Evolutionary conservation across 495 filamentous ascomycete genomes (phyloP).

Genomic region (Podospora conica): DNA sequence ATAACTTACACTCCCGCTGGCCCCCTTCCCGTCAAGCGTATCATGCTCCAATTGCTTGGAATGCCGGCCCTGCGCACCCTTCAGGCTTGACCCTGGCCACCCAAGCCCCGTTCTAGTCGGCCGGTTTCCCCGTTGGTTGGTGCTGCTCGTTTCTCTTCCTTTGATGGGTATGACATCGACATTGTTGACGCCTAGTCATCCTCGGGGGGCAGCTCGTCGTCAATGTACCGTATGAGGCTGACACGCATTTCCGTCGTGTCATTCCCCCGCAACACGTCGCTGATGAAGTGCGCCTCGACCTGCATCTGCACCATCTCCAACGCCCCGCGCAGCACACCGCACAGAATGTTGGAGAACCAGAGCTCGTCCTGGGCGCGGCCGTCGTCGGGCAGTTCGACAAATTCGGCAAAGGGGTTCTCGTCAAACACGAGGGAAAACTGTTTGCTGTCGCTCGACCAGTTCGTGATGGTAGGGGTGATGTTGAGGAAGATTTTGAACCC

Average conservation of each 20-base stretch:
- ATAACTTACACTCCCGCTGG: background rate
- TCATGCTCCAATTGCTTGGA: background rate
- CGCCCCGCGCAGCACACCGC: slow-evolving; percentile 82
- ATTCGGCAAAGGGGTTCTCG: slow-evolving; percentile 94
- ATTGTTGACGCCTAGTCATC: slow-evolving; percentile 59
- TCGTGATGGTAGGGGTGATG: slow-evolving; percentile 88
- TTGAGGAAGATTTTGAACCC: slow-evolving; percentile 99
- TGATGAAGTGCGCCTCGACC: slow-evolving; percentile 94
- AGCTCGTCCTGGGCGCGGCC: slow-evolving; percentile 92
- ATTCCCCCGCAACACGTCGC: slow-evolving; percentile 86
- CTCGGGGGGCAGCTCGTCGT: slow-evolving; percentile 94
- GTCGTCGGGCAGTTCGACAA: slow-evolving; percentile 95
- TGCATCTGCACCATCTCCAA: slow-evolving; percentile 99
- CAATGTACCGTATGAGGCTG: slow-evolving; percentile 86
- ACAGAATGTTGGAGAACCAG: slow-evolving; percentile 97
- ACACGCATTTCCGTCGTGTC: slow-evolving; percentile 97
- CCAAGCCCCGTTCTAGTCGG: background rate
- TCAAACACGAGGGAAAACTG: slow-evolving; percentile 95
- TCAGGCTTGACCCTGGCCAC: background rate
- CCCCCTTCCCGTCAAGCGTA: background rate
- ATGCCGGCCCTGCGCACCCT: too few relatives aligned
- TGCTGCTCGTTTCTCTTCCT: background rate
- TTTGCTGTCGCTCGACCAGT: slow-evolving; percentile 93
- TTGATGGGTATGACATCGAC: background rate
- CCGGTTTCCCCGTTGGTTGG: background rate